Evolutionary conservation across 768 basidiomycete species (phyloP).

Genomic region (Pluteus cervinus): DNA sequence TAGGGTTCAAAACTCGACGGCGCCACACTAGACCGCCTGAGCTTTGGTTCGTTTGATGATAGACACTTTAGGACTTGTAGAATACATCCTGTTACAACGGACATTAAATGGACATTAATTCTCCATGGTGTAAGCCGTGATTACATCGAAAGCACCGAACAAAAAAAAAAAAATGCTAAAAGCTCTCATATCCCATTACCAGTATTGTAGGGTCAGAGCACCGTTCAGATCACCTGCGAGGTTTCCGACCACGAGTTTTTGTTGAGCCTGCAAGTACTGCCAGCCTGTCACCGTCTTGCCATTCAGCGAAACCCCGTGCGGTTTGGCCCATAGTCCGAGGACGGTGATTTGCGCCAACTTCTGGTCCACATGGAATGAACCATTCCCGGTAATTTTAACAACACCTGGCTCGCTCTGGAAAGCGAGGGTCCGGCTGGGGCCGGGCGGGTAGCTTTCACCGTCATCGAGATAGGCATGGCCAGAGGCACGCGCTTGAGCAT

Average conservation of each 20-base stretch:
- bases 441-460: conserved; percentile 55
- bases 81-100: too few relatives aligned
- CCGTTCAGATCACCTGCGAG: conserved; percentile 39
- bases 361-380: conserved; percentile 38
- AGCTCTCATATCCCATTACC: too few relatives aligned
- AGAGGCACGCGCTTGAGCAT: conserved; percentile 39
- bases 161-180: too few relatives aligned
- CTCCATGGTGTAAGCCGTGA: too few relatives aligned
- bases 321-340: conserved; percentile 43
- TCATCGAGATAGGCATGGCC: conserved; percentile 69
- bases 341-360: conserved; percentile 48
- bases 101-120: too few relatives aligned
- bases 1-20: too few relatives aligned
- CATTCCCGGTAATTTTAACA: conserved; percentile 32
- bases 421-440: conserved; percentile 40
- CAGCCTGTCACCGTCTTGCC: conserved; percentile 27
- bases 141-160: too few relatives aligned
- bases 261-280: conserved; percentile 30
- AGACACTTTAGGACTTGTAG: too few relatives aligned
- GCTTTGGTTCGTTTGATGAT: too few relatives aligned
- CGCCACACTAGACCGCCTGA: too few relatives aligned
- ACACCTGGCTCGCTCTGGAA: conserved; percentile 30
- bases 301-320: conserved; percentile 32
- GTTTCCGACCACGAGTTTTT: conserved; percentile 34
- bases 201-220: conserved; percentile 18